A percentile compares a stretch with the other conserved stretches of the same genome.
These are phyloP conservation scores for Paramecium sonneborni DNA, from an alignment of 73 alveolate genomes.

Conservation along the genomic window DNA sequence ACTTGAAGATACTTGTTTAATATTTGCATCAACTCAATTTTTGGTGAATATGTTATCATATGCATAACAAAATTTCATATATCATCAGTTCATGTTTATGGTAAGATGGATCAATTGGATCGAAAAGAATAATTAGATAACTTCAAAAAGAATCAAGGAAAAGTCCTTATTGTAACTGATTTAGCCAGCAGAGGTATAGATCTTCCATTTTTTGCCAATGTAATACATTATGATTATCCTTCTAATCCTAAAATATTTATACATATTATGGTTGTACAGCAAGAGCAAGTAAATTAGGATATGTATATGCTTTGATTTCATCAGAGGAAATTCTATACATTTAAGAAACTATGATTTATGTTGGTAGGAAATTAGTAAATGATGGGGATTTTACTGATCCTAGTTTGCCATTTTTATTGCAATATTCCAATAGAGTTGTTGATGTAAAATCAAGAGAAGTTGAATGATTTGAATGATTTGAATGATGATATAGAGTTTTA, in stretches of 20 bases:
- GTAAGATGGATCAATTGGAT: constrained; percentile 92
- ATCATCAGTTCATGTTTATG: constrained; percentile 85
- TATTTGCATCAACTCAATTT: constrained; percentile 95
- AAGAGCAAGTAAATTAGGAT: constrained; percentile 96
- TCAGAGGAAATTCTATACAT: constrained; percentile 92
- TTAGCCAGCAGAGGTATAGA: constrained; percentile 99
- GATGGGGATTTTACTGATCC: constrained; percentile 72
- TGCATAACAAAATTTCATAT: constrained; percentile 78
- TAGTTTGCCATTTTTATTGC: constrained; percentile 72
- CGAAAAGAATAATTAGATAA: constrained; percentile 86
- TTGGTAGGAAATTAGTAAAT: constrained; percentile 87
- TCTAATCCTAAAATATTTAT: constrained; percentile 93
- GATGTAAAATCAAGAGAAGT: constrained; percentile 73
- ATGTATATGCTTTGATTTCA: constrained; percentile 82
- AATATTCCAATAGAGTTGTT: constrained; percentile 65
- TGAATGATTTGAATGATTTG: constrained; percentile 67
- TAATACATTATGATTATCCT: constrained; percentile 97
- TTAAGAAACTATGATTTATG: constrained; percentile 88
- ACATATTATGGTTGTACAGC: constrained; percentile 99
- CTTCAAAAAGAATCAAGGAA: constrained; percentile 82
- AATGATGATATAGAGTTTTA: constrained; percentile 68
- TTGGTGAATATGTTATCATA: constrained; percentile 93
- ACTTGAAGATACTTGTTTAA: constrained; percentile 78
- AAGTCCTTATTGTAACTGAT: constrained; percentile 94
- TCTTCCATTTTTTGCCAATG: constrained; percentile 95